A percentile compares a stretch with the other conserved stretches of the same genome.
Evolutionary conservation across 202 grass and related monocot genomes (phyloP).

Genomic region (Zoysia matrella): DNA sequence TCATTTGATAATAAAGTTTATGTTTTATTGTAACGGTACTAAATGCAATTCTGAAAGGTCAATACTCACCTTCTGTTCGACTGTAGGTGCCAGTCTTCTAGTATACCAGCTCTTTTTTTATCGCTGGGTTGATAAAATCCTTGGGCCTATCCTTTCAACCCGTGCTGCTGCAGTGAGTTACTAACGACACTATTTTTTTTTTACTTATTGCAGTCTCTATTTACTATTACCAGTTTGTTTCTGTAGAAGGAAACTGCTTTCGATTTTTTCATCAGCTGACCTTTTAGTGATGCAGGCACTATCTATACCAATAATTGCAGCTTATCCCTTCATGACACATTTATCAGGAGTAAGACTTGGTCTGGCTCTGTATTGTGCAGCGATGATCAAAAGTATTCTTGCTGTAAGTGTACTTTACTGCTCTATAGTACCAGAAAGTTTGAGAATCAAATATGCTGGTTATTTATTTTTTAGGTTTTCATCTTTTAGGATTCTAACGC

Average conservation of each 20-base stretch:
- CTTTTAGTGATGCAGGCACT: conserved; percentile 52
- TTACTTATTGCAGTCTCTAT: background rate
- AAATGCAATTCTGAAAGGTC: background rate
- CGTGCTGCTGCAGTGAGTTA: conserved; percentile 56
- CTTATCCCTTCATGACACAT: conserved; percentile 87
- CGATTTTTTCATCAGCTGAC: conserved; percentile 9
- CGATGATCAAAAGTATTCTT: conserved; percentile 76
- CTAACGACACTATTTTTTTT: background rate
- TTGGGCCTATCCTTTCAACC: conserved; percentile 56
- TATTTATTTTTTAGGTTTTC: no score
- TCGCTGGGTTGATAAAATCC: conserved; percentile 47
- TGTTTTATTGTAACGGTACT: background rate
- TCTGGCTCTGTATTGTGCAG: conserved; percentile 57
- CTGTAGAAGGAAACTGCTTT: background rate
- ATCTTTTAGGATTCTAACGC: no score
- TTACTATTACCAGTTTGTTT: background rate
- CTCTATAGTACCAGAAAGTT: no score
- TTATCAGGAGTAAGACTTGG: conserved; percentile 65
- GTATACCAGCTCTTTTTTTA: conserved; percentile 70
- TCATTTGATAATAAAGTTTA: background rate
- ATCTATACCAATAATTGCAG: conserved; percentile 68
- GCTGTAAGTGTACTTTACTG: conserved; percentile 43
- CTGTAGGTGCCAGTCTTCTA: conserved; percentile 66
- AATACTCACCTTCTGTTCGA: background rate
- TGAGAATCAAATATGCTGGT: no score